Base-by-base conservation (phyloP, 805 yeast species). In the Blastobotrys chiropterorum region DNA sequence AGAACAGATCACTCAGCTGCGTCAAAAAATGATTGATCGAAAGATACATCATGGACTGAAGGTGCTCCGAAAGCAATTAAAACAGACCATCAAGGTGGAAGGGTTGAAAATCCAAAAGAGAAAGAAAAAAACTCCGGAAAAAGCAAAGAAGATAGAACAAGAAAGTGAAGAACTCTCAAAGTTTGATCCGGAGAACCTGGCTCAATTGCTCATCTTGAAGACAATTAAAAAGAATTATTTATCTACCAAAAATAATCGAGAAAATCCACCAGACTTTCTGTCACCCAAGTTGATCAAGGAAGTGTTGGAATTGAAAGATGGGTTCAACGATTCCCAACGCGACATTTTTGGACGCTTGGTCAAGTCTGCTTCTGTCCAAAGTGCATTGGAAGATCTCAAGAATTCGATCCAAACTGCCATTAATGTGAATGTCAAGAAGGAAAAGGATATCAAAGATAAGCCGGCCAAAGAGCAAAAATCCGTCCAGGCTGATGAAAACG, bases 71-170 rank as follows among this genome's bases (percentile, higher is more conserved):
- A 58, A 71, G 20, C 56, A 57, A 5, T 49, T 71, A 53, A 71
- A 67, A 58, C 62, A 54, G 54, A 66, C 61, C 20, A 55, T 60
- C 48, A 56, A 59, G 34, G 48, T 63, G 7, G 75, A 72, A 55
- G 59, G 56, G 7, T 62, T 66, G 53, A 64, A 65, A 52, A 55
- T 67, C 43, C 60, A 55, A 46, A 69, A 64, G 50, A 62, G 68
- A 41, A 56, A 50, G 53, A 58, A 22, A 55, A 52, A 57, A 21
- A 51, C 48, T 1, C 43, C 40, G 6, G 61, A 57, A 42, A 41
- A 48, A 4, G 50, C 46, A 6, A 53, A 56, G 13, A 53, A 56
- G 11, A 46, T 51, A 4, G 50, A 47, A 8, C 42, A 53, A 38
- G 58, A 55, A 22, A 46, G 52, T 5, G 54, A 51, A n/a, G 48